Percentiles rank a stretch among this genome's conserved stretches.
phyloP scores from a whole-genome alignment of 2,329 filamentous ascomycete species.

The Piedraia hortae region DNA sequence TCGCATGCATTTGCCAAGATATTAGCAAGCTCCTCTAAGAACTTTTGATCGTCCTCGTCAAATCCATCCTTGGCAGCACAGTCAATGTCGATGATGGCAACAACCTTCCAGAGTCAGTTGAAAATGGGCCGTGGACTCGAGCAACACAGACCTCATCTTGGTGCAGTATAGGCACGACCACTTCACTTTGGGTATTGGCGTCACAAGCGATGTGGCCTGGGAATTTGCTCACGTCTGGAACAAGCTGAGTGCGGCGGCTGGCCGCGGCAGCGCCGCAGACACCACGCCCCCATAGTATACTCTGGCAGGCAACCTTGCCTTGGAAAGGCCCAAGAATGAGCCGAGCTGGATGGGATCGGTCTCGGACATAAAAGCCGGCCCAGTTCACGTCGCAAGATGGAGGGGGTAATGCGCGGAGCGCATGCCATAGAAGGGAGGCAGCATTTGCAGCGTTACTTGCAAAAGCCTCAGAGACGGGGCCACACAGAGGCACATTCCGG shows the following conservation, averaged over 20 bases:
- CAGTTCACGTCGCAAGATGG: slow-evolving; percentile 48
- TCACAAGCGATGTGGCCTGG: slow-evolving; percentile 66
- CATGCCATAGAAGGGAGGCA: slow-evolving; percentile 53
- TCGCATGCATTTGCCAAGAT: slow-evolving; percentile 34
- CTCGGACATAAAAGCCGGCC: slow-evolving; percentile 52
- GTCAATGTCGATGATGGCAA: slow-evolving; percentile 58
- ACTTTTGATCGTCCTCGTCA: slow-evolving; percentile 35
- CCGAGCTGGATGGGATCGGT: slow-evolving; percentile 20
- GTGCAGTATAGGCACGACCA: slow-evolving; percentile 46
- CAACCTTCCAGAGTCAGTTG: slow-evolving; percentile 16
- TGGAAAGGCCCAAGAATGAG: slow-evolving; percentile 59
- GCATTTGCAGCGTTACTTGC: slow-evolving; percentile 48
- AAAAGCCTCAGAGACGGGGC: background rate
- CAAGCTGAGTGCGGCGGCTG: slow-evolving; percentile 32
- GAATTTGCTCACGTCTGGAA: slow-evolving; percentile 42
- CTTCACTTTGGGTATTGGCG: slow-evolving; percentile 45
- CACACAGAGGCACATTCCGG: background rate
- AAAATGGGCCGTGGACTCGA: background rate
- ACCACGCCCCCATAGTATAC: slow-evolving; percentile 42
- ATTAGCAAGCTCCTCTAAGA: slow-evolving; percentile 37
- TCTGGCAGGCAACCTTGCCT: slow-evolving; percentile 51
- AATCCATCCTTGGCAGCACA: slow-evolving; percentile 41
- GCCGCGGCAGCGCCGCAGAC: slow-evolving; percentile 48
- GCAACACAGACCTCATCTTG: slow-evolving; percentile 17
- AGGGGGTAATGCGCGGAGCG: slow-evolving; percentile 40